phyloP scores from a whole-genome alignment of 306 rosid genomes.

The Trifolium repens region DNA sequence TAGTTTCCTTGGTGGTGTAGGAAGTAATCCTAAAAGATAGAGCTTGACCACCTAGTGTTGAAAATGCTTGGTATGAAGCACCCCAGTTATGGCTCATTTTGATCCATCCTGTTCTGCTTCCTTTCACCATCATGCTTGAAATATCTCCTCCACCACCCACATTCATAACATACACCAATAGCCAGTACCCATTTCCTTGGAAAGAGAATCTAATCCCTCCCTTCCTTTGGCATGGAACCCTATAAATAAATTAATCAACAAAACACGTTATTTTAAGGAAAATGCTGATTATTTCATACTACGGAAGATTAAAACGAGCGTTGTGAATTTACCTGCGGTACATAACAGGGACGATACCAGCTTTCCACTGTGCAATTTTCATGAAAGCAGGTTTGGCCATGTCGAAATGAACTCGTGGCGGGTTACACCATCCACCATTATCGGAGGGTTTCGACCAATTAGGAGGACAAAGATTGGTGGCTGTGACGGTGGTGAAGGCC shows the following conservation, averaged over 20 bases:
- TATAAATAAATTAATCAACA: conserved; percentile 18
- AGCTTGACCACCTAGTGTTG: conserved; percentile 71
- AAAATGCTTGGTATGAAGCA: conserved; percentile 89
- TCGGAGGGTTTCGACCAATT: conserved; percentile 76
- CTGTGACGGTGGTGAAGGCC: conserved; percentile 67
- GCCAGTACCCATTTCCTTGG: conserved; percentile 95
- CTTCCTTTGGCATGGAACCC: conserved; percentile 71
- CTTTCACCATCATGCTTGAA: conserved; percentile 70
- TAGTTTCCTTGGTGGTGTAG: conserved; percentile 65
- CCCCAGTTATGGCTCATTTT: conserved; percentile 98
- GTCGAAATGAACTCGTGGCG: conserved; percentile 85
- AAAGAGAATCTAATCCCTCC: conserved; percentile 75
- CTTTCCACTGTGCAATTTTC: conserved; percentile 78
- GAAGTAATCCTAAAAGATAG: conserved; percentile 82
- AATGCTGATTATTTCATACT: neutral
- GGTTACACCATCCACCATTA: conserved; percentile 96
- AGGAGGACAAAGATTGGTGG: conserved; percentile 91
- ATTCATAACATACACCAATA: conserved; percentile 90
- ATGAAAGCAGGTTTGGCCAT: conserved; percentile 93
- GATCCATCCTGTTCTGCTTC: conserved; percentile 81
- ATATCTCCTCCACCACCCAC: conserved; percentile 96
- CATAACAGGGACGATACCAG: conserved; percentile 78
- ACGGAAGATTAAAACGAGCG: neutral
- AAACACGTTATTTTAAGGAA: neutral
- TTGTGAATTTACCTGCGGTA: conserved; percentile 66